A percentile compares a stretch with the other conserved stretches of the same genome.
Evolutionary conservation across 2,329 filamentous ascomycete species (phyloP).

Genomic region (Sphaerulina vaccinii): DNA sequence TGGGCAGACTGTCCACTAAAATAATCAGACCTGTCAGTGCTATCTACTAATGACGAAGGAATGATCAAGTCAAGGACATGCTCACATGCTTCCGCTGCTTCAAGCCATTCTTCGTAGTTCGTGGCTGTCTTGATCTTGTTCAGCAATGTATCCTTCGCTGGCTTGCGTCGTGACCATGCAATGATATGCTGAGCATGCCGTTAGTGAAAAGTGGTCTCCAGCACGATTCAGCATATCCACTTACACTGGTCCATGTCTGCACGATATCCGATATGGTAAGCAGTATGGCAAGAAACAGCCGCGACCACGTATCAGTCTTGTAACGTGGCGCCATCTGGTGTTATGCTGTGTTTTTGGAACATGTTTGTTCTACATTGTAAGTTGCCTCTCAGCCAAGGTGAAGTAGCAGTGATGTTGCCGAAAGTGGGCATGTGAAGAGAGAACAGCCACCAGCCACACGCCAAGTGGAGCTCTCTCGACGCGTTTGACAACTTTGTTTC

Average conservation of each 20-base stretch:
- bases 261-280: conserved; percentile 4
- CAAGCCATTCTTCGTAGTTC: conserved; percentile 22
- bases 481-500: no score
- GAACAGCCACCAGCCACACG: no score
- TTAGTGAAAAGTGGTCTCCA: background rate
- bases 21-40: background rate
- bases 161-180: conserved; percentile 10
- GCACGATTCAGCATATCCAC: background rate
- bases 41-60: no score
- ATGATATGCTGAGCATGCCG: background rate
- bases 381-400: no score
- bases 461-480: no score
- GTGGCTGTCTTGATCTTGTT: conserved; percentile 17
- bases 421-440: no score
- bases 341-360: no score
- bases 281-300: conserved; percentile 3
- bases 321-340: conserved; percentile 6
- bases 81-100: conserved; percentile 16
- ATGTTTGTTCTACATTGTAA: no score
- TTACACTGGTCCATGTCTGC: conserved; percentile 3
- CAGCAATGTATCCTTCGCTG: conserved; percentile 15
- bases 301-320: conserved; percentile 3
- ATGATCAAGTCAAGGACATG: no score
- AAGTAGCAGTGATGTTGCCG: no score
- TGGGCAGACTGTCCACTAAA: conserved; percentile 18